phyloP scores from a whole-genome alignment of 2,329 filamentous ascomycete species.

The Botrytis tulipae region DNA sequence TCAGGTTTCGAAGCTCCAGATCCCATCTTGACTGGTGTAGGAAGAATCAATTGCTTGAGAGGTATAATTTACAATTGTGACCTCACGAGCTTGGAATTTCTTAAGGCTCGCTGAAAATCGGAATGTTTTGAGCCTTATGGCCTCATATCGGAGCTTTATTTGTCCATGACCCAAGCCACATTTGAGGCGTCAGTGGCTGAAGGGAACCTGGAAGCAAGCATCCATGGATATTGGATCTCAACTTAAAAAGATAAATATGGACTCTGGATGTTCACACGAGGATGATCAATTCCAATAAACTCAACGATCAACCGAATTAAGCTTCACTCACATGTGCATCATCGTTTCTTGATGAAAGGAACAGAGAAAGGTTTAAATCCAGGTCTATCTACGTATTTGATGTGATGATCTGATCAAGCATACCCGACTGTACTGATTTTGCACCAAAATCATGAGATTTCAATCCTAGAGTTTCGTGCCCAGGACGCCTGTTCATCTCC shows the following conservation, averaged over 20 bases:
- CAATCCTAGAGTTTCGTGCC: not conserved
- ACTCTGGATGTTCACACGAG: not conserved
- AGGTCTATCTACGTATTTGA: not conserved
- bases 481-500: not conserved
- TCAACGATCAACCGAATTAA: not conserved
- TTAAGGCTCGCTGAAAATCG: slow-evolving; percentile 22
- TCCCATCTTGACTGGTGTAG: slow-evolving; percentile 34
- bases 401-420: slow-evolving; percentile 2
- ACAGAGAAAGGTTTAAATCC: not conserved
- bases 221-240: not conserved
- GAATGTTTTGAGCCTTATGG: not conserved
- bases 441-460: not conserved
- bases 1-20: slow-evolving; percentile 37
- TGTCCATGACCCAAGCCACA: not conserved
- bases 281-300: slow-evolving; percentile 4
- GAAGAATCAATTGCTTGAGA: slow-evolving; percentile 15
- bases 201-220: not conserved
- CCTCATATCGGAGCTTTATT: not conserved
- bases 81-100: slow-evolving; percentile 23
- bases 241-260: not conserved
- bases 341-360: not conserved
- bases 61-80: slow-evolving; percentile 10
- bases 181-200: not conserved
- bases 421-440: not conserved
- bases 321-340: not conserved